Evolutionary conservation across 1,284 basidiomycete species (phyloP).

Genomic region (Wallemia mellicola): DNA sequence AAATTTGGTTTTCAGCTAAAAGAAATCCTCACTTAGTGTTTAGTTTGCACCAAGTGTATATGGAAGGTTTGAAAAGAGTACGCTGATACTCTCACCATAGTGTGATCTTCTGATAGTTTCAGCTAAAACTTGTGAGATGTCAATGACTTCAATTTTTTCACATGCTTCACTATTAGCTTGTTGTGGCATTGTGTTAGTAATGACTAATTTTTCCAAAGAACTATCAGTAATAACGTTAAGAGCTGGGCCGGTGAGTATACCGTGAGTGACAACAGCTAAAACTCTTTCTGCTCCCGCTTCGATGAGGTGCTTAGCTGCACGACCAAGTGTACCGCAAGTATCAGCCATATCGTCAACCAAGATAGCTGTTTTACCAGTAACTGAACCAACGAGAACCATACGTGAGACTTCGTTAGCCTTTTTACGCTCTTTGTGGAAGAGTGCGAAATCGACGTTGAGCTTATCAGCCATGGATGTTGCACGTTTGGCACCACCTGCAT

Average conservation of each 20-base stretch:
- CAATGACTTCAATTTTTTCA: constrained; percentile 75
- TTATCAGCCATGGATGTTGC: constrained; percentile 94
- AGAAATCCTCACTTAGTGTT: no score
- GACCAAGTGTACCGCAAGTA: constrained; percentile 86
- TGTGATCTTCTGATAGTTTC: constrained; percentile 74
- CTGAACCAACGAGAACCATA: constrained; percentile 91
- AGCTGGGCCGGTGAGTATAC: constrained; percentile 74
- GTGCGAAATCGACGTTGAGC: constrained; percentile 84
- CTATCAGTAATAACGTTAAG: constrained; percentile 36
- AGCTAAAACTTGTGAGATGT: constrained; percentile 77
- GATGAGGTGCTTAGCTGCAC: constrained; percentile 62
- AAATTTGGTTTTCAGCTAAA: background rate
- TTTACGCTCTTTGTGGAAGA: constrained; percentile 99
- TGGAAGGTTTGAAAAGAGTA: background rate
- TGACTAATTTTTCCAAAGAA: constrained; percentile 73
- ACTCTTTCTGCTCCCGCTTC: constrained; percentile 70
- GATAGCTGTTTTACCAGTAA: constrained; percentile 75
- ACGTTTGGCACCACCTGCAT: constrained; percentile 93
- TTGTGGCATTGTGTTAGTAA: constrained; percentile 96
- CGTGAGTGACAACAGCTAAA: constrained; percentile 87
- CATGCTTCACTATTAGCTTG: constrained; percentile 41
- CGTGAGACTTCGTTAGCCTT: constrained; percentile 97
- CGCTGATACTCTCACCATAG: constrained; percentile 10
- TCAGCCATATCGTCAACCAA: constrained; percentile 99
- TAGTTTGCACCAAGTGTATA: background rate